phyloP scores from a whole-genome alignment of 805 yeast genomes.

The Nakazawaea holstii region DNA sequence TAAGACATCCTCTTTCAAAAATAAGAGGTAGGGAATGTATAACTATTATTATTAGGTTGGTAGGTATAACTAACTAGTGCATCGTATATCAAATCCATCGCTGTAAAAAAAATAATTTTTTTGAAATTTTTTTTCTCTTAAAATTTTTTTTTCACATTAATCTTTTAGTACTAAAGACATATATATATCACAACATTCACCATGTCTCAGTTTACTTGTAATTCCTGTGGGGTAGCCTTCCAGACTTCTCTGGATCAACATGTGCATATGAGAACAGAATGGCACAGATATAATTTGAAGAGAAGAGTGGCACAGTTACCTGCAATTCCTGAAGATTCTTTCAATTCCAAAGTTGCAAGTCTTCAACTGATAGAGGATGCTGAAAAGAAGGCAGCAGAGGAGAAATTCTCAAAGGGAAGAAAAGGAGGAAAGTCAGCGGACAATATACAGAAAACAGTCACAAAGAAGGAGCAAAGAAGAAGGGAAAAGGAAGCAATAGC shows the following conservation, averaged over 20 bases:
- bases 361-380: constrained; percentile 4
- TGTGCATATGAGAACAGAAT: constrained; percentile 42
- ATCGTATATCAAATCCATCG: no score
- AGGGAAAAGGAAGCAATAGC: constrained; percentile 43
- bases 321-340: constrained; percentile 33
- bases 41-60: no score
- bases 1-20: constrained; percentile 30
- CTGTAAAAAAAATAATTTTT: no score
- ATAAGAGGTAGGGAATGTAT: constrained; percentile 6
- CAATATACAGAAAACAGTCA: constrained; percentile 21
- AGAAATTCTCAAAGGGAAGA: constrained; percentile 5
- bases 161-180: no score
- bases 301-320: constrained; percentile 44
- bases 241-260: constrained; percentile 37
- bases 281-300: constrained; percentile 46
- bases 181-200: no score
- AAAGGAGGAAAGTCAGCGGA: constrained; percentile 18
- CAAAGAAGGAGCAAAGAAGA: constrained; percentile 46
- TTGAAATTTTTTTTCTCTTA: no score
- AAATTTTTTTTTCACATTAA: no score
- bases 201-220: constrained; percentile 31
- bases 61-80: no score
- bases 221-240: constrained; percentile 38
- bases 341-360: constrained; percentile 10
- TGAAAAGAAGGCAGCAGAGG: neutral